phyloP scores from a whole-genome alignment of 2,329 filamentous ascomycete genomes.

The Beauveria pseudobassiana region DNA sequence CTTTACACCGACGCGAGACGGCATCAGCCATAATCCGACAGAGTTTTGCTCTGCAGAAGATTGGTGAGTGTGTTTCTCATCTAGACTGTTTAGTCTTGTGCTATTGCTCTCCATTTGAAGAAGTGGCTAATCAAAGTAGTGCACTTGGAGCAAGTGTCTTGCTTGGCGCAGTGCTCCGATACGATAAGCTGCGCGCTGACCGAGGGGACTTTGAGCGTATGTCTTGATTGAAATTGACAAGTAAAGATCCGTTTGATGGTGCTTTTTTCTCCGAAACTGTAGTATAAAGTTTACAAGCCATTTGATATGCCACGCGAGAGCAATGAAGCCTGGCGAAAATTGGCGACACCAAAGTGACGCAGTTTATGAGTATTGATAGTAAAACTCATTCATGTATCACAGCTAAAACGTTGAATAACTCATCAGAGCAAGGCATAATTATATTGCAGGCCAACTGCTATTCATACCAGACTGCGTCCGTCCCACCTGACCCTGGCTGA shows the following conservation, averaged over 20 bases:
- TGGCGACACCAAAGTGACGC: too few relatives aligned
- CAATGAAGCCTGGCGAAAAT: background rate
- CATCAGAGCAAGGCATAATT: background rate
- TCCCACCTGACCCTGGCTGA: too few relatives aligned
- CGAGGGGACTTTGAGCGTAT: background rate
- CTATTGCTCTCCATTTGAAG: background rate
- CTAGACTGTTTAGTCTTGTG: background rate
- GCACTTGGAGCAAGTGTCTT: constrained; percentile 22
- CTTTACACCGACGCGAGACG: constrained; percentile 28
- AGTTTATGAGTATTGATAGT: too few relatives aligned
- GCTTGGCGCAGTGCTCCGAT: constrained; percentile 17
- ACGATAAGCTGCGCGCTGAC: constrained; percentile 12
- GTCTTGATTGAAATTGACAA: background rate
- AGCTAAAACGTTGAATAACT: too few relatives aligned
- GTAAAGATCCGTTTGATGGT: too few relatives aligned
- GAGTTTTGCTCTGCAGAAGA: constrained; percentile 29
- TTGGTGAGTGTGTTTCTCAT: constrained; percentile 16
- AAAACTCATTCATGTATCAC: too few relatives aligned
- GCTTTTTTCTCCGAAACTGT: too few relatives aligned
- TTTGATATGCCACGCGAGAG: background rate
- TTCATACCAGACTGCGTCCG: background rate
- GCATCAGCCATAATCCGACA: constrained; percentile 30
- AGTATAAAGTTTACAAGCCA: too few relatives aligned
- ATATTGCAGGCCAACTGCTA: background rate
- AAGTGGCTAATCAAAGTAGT: constrained; percentile 7